phyloP scores from a whole-genome alignment of 108 stramenopile genomes.

The Nitzschia sp. region DNA sequence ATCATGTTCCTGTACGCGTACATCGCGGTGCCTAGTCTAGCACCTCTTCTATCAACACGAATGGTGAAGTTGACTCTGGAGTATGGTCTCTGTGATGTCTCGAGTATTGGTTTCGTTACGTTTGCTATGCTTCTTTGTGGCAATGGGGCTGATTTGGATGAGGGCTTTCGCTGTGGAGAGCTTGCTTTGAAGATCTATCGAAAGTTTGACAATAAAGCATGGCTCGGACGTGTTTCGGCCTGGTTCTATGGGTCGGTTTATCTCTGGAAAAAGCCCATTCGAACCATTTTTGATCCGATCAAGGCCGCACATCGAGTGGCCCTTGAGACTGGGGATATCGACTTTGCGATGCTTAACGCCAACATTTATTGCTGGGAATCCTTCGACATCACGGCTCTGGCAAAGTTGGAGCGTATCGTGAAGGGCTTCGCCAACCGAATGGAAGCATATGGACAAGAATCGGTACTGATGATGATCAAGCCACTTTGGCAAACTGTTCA shows the following conservation, averaged over 20 bases:
- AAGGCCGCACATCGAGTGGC: slow-evolving; percentile 25
- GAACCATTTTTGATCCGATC: slow-evolving; percentile 21
- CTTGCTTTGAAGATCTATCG: slow-evolving; percentile 35
- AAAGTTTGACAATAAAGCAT: slow-evolving; percentile 28
- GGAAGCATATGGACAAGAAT: slow-evolving; percentile 35
- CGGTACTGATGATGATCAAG: slow-evolving; percentile 15
- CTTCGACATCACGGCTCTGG: slow-evolving; percentile 10
- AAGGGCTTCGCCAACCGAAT: slow-evolving; percentile 28
- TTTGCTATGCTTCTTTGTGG: slow-evolving; percentile 41
- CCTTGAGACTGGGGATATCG: slow-evolving; percentile 36
- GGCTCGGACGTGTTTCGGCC: slow-evolving; percentile 29
- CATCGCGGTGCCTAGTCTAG: slow-evolving; percentile 20
- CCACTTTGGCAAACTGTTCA: slow-evolving; percentile 32
- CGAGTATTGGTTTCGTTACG: slow-evolving; percentile 40
- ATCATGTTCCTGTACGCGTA: slow-evolving; percentile 21
- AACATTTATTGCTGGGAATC: slow-evolving; percentile 37
- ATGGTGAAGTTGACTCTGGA: slow-evolving; percentile 46
- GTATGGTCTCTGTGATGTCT: slow-evolving; percentile 35
- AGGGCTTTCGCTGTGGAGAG: slow-evolving; percentile 48
- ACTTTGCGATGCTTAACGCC: slow-evolving; percentile 30
- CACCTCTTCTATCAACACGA: slow-evolving; percentile 23
- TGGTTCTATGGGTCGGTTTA: slow-evolving; percentile 26
- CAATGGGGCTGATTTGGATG: slow-evolving; percentile 33
- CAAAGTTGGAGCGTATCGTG: slow-evolving; percentile 21
- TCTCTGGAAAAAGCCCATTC: slow-evolving; percentile 17